Conservation (phyloP, 495 filamentous ascomycete genomes). For the Penicillium cinerascens region DNA sequence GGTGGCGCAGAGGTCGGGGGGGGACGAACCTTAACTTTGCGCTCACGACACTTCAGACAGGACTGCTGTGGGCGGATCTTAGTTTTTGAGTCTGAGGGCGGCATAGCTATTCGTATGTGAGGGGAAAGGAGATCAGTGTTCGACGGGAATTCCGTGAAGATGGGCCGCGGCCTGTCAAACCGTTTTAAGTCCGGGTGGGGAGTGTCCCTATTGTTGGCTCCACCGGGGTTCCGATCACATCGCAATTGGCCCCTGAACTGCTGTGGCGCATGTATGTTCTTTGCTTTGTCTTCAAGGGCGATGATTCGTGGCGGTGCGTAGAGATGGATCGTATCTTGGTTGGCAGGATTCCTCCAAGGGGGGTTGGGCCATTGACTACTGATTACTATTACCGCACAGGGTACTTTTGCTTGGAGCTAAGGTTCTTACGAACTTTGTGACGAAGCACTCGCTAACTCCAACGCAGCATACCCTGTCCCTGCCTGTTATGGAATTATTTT, state of each 20-base stretch:
- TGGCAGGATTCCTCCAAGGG: no score
- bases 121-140: background rate
- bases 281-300: background rate
- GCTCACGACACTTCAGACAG: conserved; percentile 32
- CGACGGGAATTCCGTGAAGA: background rate
- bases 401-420: no score
- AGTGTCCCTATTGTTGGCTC: background rate
- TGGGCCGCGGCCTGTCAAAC: background rate
- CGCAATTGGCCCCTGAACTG: background rate
- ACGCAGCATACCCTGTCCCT: no score
- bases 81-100: conserved; percentile 16
- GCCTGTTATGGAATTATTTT: no score
- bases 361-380: no score
- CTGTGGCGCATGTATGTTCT: no score
- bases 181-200: background rate
- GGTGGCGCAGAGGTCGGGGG: conserved; percentile 34
- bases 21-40: conserved; percentile 29
- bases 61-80: conserved; percentile 34
- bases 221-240: background rate
- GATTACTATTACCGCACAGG: no score
- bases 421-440: no score
- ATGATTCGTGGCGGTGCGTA: no score
- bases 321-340: no score
- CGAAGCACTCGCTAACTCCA: no score
- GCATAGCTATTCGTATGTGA: conserved; percentile 1